Evolutionary conservation across 176 grass and related monocot genomes (phyloP).

Genomic region (Lolium rigidum): DNA sequence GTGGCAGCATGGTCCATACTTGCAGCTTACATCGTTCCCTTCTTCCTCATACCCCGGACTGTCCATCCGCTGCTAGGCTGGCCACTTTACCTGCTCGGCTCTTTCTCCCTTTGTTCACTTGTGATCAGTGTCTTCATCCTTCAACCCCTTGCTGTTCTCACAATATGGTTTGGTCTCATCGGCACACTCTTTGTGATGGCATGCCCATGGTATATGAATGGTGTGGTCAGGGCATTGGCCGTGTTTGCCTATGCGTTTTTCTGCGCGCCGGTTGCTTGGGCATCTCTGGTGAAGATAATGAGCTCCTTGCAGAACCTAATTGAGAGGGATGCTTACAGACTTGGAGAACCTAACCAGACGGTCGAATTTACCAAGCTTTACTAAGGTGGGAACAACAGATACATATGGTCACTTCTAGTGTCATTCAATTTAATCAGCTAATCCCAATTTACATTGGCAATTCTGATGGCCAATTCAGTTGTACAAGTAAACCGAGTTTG

Average conservation of each 20-base stretch:
- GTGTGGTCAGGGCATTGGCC: conserved; percentile 69
- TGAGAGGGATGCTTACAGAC: conserved; percentile 78
- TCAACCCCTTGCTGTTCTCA: conserved; percentile 54
- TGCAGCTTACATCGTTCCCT: conserved; percentile 76
- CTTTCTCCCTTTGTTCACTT: conserved; percentile 66
- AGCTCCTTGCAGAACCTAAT: conserved; percentile 65
- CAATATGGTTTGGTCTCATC: conserved; percentile 66
- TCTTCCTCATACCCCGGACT: conserved; percentile 83
- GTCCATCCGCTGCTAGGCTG: conserved; percentile 85
- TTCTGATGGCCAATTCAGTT: conserved; percentile 52
- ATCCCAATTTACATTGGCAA: conserved; percentile 43
- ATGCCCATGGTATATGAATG: conserved; percentile 84
- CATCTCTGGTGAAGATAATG: conserved; percentile 68
- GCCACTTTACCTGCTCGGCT: conserved; percentile 80
- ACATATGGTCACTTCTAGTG: conserved; percentile 17
- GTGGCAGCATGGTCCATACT: conserved; percentile 67
- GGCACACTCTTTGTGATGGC: conserved; percentile 79
- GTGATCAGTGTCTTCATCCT: conserved; percentile 84
- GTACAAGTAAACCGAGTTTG: conserved; percentile 50
- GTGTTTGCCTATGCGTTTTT: conserved; percentile 74
- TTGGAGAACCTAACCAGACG: conserved; percentile 69
- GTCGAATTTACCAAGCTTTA: conserved; percentile 86
- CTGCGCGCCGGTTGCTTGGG: conserved; percentile 71
- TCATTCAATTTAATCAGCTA: conserved; percentile 46
- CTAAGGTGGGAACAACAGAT: conserved; percentile 45